These are phyloP conservation scores for Neurospora sp. DNA, from an alignment of 495 filamentous ascomycete genomes.

Conservation along the genomic window DNA sequence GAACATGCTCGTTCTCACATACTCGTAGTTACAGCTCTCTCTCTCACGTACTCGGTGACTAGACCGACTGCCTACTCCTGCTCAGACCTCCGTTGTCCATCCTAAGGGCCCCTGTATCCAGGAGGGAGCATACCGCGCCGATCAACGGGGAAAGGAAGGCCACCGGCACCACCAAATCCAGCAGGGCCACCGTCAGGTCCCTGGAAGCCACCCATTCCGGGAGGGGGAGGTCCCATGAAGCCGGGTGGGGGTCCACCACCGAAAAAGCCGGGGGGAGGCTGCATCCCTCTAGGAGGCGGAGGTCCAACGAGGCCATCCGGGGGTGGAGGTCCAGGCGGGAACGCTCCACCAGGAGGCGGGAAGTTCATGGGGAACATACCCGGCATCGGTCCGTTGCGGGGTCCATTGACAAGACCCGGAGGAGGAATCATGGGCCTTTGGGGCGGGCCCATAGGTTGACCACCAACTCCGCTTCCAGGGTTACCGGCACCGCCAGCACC, in stretches of 20 bases:
- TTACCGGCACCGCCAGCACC: slow-evolving; percentile 13
- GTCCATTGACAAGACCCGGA: slow-evolving; percentile 36
- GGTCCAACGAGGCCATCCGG: slow-evolving; percentile 35
- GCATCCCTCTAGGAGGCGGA: slow-evolving; percentile 28
- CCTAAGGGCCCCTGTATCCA: slow-evolving; percentile 4
- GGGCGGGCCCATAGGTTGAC: slow-evolving; percentile 29
- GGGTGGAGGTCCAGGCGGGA: slow-evolving; percentile 30
- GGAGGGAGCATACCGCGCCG: slow-evolving; percentile 12
- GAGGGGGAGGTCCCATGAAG: slow-evolving; percentile 28
- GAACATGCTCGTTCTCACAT: background rate
- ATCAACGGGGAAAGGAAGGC: slow-evolving; percentile 5
- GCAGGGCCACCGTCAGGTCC: slow-evolving; percentile 30
- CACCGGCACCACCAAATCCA: slow-evolving; percentile 4
- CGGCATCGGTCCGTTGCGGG: slow-evolving; percentile 32
- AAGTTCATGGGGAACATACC: slow-evolving; percentile 42
- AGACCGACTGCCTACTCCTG: background rate
- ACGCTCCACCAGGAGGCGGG: slow-evolving; percentile 20
- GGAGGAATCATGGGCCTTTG: slow-evolving; percentile 43
- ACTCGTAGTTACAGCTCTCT: background rate
- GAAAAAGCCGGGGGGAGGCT: slow-evolving; percentile 41
- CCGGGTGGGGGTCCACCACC: slow-evolving; percentile 30
- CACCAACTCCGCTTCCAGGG: slow-evolving; percentile 2
- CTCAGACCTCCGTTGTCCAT: background rate
- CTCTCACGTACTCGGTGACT: background rate
- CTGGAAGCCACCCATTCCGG: slow-evolving; percentile 39